Base-by-base conservation (phyloP, 805 yeast species). In the Saccharomycopsis fodiens region DNA sequence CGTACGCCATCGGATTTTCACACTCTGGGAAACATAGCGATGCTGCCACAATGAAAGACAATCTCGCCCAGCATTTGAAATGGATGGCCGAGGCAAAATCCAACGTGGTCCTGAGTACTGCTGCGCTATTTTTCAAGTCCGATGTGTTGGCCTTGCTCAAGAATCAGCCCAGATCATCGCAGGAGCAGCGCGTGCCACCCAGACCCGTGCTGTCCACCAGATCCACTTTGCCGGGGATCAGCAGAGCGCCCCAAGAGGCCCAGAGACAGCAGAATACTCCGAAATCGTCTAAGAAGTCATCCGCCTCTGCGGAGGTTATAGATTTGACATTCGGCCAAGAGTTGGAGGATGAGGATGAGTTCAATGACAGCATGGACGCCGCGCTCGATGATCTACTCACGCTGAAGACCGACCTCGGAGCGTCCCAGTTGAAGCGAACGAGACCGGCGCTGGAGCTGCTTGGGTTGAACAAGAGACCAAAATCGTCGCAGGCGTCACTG, bases 1-100 rank as follows among this genome's bases (percentile, higher is more conserved):
- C 29, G 29, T 25, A n/a, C n/a, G n/a, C n/a, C n/a, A n/a, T n/a
- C n/a, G n/a, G n/a, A n/a, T n/a, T n/a, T n/a, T n/a, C n/a, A n/a
- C n/a, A n/a, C n/a, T n/a, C n/a, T n/a, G n/a, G n/a, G n/a, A n/a
- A 25, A 25, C 29, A 25, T 7, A 25, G 29, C 6, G 29, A 25
- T 25, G 29, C 29, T 25, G 10, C 6, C 7, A 6, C 13, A 2
- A 45, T 56, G 44, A 57, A 52, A 45, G 59, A 58, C 48, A 61
- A 61, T 51, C 49, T 61, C 22, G 54, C 55, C 39, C 45, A 51
- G 3, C 62, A 60, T 35, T 20, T 57, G 41, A 43, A 48, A 3
- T 61, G 65, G 65, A 50, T 60, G 34, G 35, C 51, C 12, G 39
- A 45, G 17, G 45, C 59, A 1, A 42, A 40, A 22, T 58, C 62